Evolutionary conservation across 306 rosid species (phyloP).

Genomic region (Corylus avellana): DNA sequence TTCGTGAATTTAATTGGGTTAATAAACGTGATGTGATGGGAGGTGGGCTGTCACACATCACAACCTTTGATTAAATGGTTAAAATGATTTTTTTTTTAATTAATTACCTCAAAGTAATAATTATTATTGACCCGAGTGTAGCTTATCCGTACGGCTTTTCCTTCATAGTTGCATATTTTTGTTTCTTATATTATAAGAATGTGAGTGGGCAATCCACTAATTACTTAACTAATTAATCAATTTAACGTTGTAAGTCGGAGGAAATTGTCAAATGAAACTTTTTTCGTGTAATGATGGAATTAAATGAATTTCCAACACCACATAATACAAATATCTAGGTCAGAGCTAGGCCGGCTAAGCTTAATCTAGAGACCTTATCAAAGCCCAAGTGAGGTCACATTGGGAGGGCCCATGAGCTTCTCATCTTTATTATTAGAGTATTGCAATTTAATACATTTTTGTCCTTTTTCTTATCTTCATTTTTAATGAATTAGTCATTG

Average conservation of each 20-base stretch:
- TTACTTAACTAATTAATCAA: not conserved
- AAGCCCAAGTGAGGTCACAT: not conserved
- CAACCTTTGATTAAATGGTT: not conserved
- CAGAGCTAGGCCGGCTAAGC: not conserved
- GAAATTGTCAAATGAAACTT: not conserved
- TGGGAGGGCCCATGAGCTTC: not conserved
- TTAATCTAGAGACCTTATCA: not conserved
- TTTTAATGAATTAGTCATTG: no score
- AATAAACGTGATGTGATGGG: not conserved
- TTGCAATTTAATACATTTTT: no score
- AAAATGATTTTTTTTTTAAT: not conserved
- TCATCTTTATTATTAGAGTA: no score
- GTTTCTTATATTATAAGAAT: not conserved
- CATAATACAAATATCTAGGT: not conserved
- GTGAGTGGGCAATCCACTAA: not conserved
- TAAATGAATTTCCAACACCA: no score
- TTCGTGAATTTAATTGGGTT: not conserved
- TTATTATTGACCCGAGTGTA: not conserved
- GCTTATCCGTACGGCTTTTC: not conserved
- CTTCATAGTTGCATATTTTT: not conserved
- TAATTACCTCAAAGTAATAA: no score
- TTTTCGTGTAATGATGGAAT: no score
- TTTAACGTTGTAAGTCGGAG: not conserved
- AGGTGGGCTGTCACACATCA: not conserved
- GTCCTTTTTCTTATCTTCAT: no score